Evolutionary conservation across 495 filamentous ascomycete species (phyloP), one percentile per base, ranked within the genome.

Genomic region (Xylaria grammica): DNA sequence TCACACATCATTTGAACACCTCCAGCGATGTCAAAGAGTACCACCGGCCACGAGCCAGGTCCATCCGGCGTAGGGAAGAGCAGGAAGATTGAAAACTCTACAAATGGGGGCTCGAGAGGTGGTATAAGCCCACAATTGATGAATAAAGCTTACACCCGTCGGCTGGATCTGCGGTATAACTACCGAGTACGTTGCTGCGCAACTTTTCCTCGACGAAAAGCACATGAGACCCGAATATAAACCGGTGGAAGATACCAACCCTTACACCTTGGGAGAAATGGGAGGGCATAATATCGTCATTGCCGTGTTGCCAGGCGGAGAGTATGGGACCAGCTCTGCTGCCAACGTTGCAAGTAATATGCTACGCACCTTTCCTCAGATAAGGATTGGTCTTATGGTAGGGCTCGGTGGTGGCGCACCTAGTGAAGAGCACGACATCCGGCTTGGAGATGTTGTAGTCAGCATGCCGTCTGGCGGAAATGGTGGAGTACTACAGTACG

Each of bases 131-230:
- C n/a, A n/a, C n/a, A n/a, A n/a, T n/a, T n/a, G n/a, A n/a, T n/a
- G 34, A 36, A 6, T 36, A 11, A 11, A 63, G 78, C 82, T 13
- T 87, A 84, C 61, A 79, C 74, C 1, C n/a, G 75, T 87, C 8
- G 84, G 78, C 27, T 84, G 79, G 79, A 78, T 86, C 24, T 84
- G 77, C 63, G 78, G 82, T 1, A 64, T 86, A 4, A 53, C 68
- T 15, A 62, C 69, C 13, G 84, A 87, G 66, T 55, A 69, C 1
- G 71, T 78, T 13, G 85, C 84, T 1, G 83, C 79, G 1, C 49
- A 30, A 27, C 69, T 70, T 24, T 77, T 84, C 65, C 77, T 88
- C 1, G 84, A 87, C 60, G 77, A 82, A 57, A 62, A 26, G 30
- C 42, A 60, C 9, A 9, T 22, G 3, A 1, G 4, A 67, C 53